phyloP scores from a whole-genome alignment of 129 eudicot species.

The Dittrichia graveolens region DNA sequence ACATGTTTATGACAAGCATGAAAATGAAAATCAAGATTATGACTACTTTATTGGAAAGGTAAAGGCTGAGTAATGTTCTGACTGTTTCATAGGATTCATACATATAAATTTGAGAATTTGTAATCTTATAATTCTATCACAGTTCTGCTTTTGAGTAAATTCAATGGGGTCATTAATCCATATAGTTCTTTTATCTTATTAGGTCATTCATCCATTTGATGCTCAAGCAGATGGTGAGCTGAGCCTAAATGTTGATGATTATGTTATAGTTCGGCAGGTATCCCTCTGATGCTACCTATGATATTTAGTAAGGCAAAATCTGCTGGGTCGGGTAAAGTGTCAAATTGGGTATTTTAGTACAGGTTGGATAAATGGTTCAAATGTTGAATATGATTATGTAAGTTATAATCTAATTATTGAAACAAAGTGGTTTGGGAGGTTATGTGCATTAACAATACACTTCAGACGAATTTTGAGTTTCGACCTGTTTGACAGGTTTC shows the following conservation, averaged over 20 bases:
- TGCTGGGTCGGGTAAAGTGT: neutral
- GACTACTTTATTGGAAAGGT: constrained; percentile 74
- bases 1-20: constrained; percentile 37
- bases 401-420: neutral
- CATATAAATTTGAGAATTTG: neutral
- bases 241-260: constrained; percentile 68
- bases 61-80: constrained; percentile 19
- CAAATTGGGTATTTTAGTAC: neutral
- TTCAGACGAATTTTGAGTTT: neutral
- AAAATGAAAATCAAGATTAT: constrained; percentile 31
- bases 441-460: neutral
- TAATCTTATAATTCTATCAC: constrained; percentile 2
- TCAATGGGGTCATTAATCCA: neutral
- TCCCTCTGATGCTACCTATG: neutral
- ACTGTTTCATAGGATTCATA: constrained; percentile 12
- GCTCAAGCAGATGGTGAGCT: constrained; percentile 93
- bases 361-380: neutral
- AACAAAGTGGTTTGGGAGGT: neutral
- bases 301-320: constrained; percentile 15
- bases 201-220: constrained; percentile 91
- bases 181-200: constrained; percentile 22
- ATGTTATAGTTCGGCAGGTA: constrained; percentile 85
- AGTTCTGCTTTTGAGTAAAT: neutral
- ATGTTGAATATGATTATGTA: neutral
- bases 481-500: neutral